Percentiles rank a stretch among this genome's conserved stretches.
These are phyloP conservation scores for Vachellia collinsii DNA, from an alignment of 306 rosid genomes.

Conservation along the genomic window DNA sequence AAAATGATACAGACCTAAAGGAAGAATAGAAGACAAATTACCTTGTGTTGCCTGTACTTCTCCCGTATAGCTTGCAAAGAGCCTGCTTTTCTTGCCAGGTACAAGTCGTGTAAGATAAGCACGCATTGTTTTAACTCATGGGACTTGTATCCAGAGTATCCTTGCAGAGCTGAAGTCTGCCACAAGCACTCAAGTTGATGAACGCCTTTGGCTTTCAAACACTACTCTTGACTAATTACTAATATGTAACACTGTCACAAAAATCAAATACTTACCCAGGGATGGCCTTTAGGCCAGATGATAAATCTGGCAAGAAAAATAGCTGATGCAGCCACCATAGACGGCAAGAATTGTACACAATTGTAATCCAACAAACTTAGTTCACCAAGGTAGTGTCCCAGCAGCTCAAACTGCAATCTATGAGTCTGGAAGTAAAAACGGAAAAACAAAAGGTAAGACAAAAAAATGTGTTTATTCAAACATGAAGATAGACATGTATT, in stretches of 20 bases:
- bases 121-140: conserved; percentile 63
- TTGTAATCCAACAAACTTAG: conserved; percentile 75
- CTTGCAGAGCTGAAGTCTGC: conserved; percentile 56
- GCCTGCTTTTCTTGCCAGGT: conserved; percentile 66
- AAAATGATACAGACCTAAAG: not conserved
- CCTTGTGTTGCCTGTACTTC: conserved; percentile 81
- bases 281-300: conserved; percentile 49
- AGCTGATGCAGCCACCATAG: conserved; percentile 77
- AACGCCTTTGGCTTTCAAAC: conserved; percentile 22
- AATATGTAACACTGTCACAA: not conserved
- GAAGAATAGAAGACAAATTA: conserved; percentile 20
- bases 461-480: not conserved
- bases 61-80: conserved; percentile 55
- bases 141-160: conserved; percentile 53
- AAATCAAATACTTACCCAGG: conserved; percentile 68
- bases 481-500: not conserved
- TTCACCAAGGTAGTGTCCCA: conserved; percentile 75
- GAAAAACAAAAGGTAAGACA: not conserved
- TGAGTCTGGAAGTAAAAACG: conserved; percentile 43
- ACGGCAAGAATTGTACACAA: conserved; percentile 70
- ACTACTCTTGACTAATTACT: not conserved
- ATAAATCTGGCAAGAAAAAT: conserved; percentile 71
- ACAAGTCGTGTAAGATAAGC: conserved; percentile 63
- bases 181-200: conserved; percentile 14
- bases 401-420: conserved; percentile 59